Percentiles rank a stretch among this genome's conserved stretches.
These are phyloP conservation scores for Escovopsis weberi DNA, from an alignment of 2,329 filamentous ascomycete species.

Conservation along the genomic window DNA sequence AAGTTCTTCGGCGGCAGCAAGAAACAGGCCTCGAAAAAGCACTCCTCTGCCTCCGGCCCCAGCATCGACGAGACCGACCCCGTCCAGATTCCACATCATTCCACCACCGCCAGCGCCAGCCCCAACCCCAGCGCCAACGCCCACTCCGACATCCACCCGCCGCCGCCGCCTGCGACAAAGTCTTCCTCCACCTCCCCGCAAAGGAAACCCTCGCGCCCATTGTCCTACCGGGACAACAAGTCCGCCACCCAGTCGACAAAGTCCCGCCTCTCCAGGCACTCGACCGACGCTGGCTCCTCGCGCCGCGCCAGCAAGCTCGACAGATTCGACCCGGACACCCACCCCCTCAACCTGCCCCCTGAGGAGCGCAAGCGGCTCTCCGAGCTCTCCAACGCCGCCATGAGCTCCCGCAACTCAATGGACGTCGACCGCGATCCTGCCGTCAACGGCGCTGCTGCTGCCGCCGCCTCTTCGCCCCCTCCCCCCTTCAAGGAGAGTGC, in stretches of 20 bases:
- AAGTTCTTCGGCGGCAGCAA: constrained; percentile 35
- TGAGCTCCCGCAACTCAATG: constrained; percentile 54
- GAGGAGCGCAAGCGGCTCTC: constrained; percentile 73
- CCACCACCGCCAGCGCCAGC: no score
- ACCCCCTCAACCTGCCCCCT: constrained; percentile 80
- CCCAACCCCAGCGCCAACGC: constrained; percentile 20
- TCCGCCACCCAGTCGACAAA: constrained; percentile 20
- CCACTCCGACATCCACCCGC: constrained; percentile 22
- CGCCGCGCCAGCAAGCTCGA: constrained; percentile 40
- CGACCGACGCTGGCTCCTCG: constrained; percentile 31
- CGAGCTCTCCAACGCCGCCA: constrained; percentile 42
- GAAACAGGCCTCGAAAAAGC: constrained; percentile 31
- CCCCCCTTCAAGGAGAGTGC: constrained; percentile 14
- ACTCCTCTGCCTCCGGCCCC: constrained; percentile 19
- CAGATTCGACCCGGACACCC: constrained; percentile 56
- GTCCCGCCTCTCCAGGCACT: constrained; percentile 31
- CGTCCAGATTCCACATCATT: no score
- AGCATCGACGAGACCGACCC: constrained; percentile 22
- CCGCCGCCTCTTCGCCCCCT: no score
- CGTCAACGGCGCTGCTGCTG: constrained; percentile 33
- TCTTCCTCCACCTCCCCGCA: constrained; percentile 18
- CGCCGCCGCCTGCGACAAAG: constrained; percentile 20
- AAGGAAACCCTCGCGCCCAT: constrained; percentile 14
- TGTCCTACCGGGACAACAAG: constrained; percentile 17
- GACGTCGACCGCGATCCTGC: constrained; percentile 59